Conservation (phyloP, 345 rosid species). For the Dimocarpus longan region DNA sequence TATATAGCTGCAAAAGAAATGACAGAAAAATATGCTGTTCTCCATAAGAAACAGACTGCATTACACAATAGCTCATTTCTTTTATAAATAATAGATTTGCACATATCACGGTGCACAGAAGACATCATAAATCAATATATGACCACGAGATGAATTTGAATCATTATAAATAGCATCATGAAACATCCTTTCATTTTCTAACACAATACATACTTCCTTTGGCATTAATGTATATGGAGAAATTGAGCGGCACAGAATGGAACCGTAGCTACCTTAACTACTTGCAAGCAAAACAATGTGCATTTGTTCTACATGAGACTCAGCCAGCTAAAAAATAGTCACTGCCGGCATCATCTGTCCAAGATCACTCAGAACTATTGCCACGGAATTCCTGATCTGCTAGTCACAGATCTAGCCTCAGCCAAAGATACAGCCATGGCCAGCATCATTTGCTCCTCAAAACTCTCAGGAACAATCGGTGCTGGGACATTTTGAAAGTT, state of each 20-base stretch:
- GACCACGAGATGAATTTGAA: slow-evolving; percentile 14
- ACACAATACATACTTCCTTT: slow-evolving; percentile 22
- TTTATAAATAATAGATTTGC: no score
- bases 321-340: slow-evolving; percentile 19
- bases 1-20: no score
- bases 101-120: background rate
- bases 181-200: slow-evolving; percentile 37
- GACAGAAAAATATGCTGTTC: no score
- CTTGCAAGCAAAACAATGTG: slow-evolving; percentile 12
- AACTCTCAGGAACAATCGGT: slow-evolving; percentile 78
- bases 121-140: slow-evolving; percentile 2
- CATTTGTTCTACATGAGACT: slow-evolving; percentile 21
- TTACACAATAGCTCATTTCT: no score
- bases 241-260: slow-evolving; percentile 12
- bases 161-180: slow-evolving; percentile 25
- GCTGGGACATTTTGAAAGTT: slow-evolving; percentile 38
- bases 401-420: slow-evolving; percentile 67
- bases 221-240: slow-evolving; percentile 27
- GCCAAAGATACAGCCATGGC: slow-evolving; percentile 94
- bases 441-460: slow-evolving; percentile 96
- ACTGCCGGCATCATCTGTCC: slow-evolving; percentile 25
- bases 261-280: slow-evolving; percentile 26
- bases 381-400: slow-evolving; percentile 63
- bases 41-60: no score
- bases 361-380: slow-evolving; percentile 42